Percentiles rank a stretch among this genome's conserved stretches.
Evolutionary conservation across 2,329 filamentous ascomycete genomes (phyloP).

Genomic region (Alternaria conjuncta): DNA sequence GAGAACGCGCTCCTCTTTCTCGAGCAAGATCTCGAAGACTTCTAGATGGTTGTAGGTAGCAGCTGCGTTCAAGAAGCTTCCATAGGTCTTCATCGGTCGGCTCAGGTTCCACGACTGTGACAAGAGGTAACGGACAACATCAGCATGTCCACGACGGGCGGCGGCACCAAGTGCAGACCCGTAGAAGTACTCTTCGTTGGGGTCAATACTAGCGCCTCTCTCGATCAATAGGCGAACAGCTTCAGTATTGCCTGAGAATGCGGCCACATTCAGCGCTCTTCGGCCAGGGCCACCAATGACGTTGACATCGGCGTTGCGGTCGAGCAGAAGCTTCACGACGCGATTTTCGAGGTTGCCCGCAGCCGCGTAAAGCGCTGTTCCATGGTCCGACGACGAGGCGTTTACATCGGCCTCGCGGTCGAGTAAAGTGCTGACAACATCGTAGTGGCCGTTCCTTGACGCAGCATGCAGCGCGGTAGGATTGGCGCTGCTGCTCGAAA

Average conservation of each 20-base stretch:
- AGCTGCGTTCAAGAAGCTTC: slow-evolving; percentile 25
- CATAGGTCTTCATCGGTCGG: slow-evolving; percentile 27
- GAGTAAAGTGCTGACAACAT: slow-evolving; percentile 23
- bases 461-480: slow-evolving; percentile 23
- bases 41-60: slow-evolving; percentile 31
- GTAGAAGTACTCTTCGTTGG: slow-evolving; percentile 29
- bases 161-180: slow-evolving; percentile 28
- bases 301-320: slow-evolving; percentile 23
- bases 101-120: slow-evolving; percentile 22
- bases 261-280: slow-evolving; percentile 27
- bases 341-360: slow-evolving; percentile 13
- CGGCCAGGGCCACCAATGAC: slow-evolving; percentile 11
- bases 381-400: slow-evolving; percentile 9
- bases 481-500: not conserved
- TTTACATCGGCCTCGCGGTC: slow-evolving; percentile 22
- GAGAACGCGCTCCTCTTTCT: slow-evolving; percentile 21
- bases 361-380: slow-evolving; percentile 26
- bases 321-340: slow-evolving; percentile 18
- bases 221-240: slow-evolving; percentile 23
- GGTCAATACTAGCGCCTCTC: slow-evolving; percentile 24
- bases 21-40: slow-evolving; percentile 23
- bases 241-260: slow-evolving; percentile 24
- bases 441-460: slow-evolving; percentile 16
- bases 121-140: slow-evolving; percentile 25
- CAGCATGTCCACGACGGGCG: slow-evolving; percentile 23